Evolutionary conservation across 83 land plant genomes (phyloP).

Genomic region (Larix sibirica): DNA sequence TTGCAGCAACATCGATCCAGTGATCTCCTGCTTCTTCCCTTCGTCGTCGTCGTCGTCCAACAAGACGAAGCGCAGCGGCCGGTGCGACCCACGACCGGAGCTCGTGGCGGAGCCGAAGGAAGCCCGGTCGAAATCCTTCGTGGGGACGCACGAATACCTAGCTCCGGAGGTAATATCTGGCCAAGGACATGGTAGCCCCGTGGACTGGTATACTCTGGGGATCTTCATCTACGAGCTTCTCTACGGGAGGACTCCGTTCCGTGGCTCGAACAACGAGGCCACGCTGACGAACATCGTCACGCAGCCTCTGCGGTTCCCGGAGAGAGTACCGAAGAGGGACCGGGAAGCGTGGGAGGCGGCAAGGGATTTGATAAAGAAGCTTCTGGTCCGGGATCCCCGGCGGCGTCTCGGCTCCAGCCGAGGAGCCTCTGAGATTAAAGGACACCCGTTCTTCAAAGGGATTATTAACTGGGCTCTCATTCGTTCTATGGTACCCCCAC

Average conservation of each 20-base stretch:
- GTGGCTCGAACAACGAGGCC: slow-evolving; percentile 48
- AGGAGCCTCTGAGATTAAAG: slow-evolving; percentile 69
- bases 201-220: slow-evolving; percentile 87
- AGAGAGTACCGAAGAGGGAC: background rate
- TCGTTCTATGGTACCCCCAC: slow-evolving; percentile 42
- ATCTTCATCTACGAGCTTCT: slow-evolving; percentile 66
- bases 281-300: slow-evolving; percentile 54
- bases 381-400: slow-evolving; percentile 58
- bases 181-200: slow-evolving; percentile 65
- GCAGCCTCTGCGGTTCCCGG: slow-evolving; percentile 35
- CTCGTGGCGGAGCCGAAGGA: slow-evolving; percentile 64
- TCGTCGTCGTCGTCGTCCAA: background rate
- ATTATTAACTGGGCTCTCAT: slow-evolving; percentile 62
- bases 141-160: slow-evolving; percentile 81
- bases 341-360: slow-evolving; percentile 26
- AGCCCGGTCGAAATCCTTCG: slow-evolving; percentile 60
- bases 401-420: slow-evolving; percentile 45
- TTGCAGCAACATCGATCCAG: slow-evolving; percentile 9
- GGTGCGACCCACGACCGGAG: slow-evolving; percentile 25
- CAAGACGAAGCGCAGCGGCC: background rate
- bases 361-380: slow-evolving; percentile 28
- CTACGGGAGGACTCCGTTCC: slow-evolving; percentile 70
- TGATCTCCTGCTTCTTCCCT: slow-evolving; percentile 12
- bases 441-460: slow-evolving; percentile 67
- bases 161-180: slow-evolving; percentile 72